phyloP scores from a whole-genome alignment of 2,329 filamentous ascomycete species.

The Bipolaris sorokiniana region DNA sequence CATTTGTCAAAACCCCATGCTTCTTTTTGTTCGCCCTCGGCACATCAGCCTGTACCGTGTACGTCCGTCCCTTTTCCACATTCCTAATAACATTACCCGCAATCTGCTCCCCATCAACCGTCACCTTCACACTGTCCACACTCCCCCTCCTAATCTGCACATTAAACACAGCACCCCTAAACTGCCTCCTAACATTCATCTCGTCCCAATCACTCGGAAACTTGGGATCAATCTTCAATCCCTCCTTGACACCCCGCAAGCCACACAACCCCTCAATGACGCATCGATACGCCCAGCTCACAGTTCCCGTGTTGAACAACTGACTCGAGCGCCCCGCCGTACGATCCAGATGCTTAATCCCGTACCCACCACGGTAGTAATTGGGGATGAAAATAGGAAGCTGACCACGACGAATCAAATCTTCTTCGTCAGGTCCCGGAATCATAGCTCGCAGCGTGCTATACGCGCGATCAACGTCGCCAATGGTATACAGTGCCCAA shows the following conservation, averaged over 20 bases:
- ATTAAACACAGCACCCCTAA: constrained; percentile 60
- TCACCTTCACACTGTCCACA: constrained; percentile 52
- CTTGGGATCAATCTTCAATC: constrained; percentile 57
- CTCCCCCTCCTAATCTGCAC: constrained; percentile 54
- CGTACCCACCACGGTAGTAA: constrained; percentile 57
- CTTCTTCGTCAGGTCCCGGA: constrained; percentile 59
- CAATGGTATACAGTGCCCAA: constrained; percentile 60
- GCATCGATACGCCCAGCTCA: constrained; percentile 63
- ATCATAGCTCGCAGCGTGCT: constrained; percentile 60
- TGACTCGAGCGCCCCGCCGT: constrained; percentile 64
- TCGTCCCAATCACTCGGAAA: constrained; percentile 59
- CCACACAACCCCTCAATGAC: constrained; percentile 64
- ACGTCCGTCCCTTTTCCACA: constrained; percentile 54
- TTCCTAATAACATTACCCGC: constrained; percentile 51
- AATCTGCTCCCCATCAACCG: constrained; percentile 48
- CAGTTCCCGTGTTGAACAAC: constrained; percentile 65
- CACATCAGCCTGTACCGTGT: constrained; percentile 53
- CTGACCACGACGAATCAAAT: constrained; percentile 61
- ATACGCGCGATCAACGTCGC: constrained; percentile 59
- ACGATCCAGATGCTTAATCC: constrained; percentile 28
- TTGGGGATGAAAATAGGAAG: constrained; percentile 65
- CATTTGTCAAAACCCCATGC: constrained; percentile 4
- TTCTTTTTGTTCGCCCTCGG: constrained; percentile 26
- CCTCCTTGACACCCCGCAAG: constrained; percentile 57
- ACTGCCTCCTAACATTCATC: constrained; percentile 56